phyloP scores from a whole-genome alignment of 192 early-diverging fungal genomes.

The Coemansia brasiliensis region DNA sequence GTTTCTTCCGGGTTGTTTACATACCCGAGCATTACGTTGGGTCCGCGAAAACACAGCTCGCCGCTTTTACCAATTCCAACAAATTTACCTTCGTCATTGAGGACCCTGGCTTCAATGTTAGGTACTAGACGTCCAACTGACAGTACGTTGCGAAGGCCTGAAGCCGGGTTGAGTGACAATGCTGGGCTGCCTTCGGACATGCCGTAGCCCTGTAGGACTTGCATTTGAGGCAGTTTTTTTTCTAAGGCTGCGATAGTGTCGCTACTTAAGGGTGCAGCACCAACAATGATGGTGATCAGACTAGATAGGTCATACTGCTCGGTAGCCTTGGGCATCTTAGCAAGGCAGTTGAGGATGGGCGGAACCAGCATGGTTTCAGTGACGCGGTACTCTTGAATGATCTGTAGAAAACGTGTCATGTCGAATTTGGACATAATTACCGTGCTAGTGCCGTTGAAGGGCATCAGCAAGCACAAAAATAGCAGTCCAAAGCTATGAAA shows the following conservation, averaged over 20 bases:
- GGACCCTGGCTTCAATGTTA: constrained; percentile 67
- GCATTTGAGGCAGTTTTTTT: constrained; percentile 26
- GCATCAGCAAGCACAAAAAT: constrained; percentile 24
- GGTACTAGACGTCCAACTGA: constrained; percentile 72
- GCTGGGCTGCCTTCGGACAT: constrained; percentile 57
- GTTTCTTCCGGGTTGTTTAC: constrained; percentile 77
- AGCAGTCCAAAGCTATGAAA: constrained; percentile 59
- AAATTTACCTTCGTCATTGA: constrained; percentile 58
- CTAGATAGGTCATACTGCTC: constrained; percentile 64
- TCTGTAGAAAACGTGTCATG: constrained; percentile 58
- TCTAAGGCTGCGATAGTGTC: constrained; percentile 47
- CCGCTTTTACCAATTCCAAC: constrained; percentile 56
- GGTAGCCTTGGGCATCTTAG: constrained; percentile 62
- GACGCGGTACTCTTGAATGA: constrained; percentile 64
- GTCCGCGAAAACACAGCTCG: constrained; percentile 81
- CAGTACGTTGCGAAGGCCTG: constrained; percentile 17
- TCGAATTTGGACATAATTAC: constrained; percentile 77
- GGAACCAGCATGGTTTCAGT: constrained; percentile 63
- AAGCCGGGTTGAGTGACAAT: constrained; percentile 10
- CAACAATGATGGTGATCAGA: constrained; percentile 60
- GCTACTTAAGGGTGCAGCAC: constrained; percentile 72
- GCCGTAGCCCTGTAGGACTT: constrained; percentile 59
- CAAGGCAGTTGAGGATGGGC: constrained; percentile 67
- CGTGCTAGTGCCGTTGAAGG: constrained; percentile 14
- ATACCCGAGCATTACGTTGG: constrained; percentile 86